Conservation (phyloP, 179 eudicot species). For the Carnegiea gigantea region DNA sequence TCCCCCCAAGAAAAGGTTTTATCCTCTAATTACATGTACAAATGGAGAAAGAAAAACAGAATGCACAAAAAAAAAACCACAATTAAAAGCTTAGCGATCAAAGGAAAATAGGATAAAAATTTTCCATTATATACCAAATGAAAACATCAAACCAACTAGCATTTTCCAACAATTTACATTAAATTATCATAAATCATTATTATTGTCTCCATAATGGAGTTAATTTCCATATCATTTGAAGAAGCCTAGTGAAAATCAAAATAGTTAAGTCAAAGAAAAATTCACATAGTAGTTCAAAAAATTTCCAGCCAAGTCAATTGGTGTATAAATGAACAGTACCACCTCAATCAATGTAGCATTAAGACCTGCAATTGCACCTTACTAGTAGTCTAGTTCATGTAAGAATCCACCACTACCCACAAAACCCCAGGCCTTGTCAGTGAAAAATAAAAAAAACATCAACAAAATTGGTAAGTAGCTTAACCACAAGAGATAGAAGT, state of each 20-base stretch:
- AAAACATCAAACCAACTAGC: not conserved
- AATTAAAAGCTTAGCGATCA: not conserved
- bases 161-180: not conserved
- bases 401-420: slow-evolving; percentile 95
- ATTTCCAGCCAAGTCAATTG: not conserved
- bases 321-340: slow-evolving; percentile 41
- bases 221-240: not conserved
- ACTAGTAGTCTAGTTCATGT: slow-evolving; percentile 67
- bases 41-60: not conserved
- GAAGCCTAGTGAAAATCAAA: not conserved
- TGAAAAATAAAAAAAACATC: slow-evolving; percentile 61
- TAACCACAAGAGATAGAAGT: not conserved
- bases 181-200: not conserved
- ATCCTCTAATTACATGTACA: not conserved
- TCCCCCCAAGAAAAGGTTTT: not conserved
- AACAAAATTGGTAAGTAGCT: slow-evolving; percentile 32
- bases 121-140: not conserved
- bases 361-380: slow-evolving; percentile 64
- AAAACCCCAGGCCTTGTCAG: slow-evolving; percentile 98
- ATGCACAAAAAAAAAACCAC: not conserved
- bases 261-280: slow-evolving; percentile 19
- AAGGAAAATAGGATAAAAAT: not conserved
- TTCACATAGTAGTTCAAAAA: slow-evolving; percentile 19
- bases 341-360: slow-evolving; percentile 59
- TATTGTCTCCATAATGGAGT: not conserved